phyloP scores from a whole-genome alignment of 331 rosid species.

The Arachis monticola region DNA sequence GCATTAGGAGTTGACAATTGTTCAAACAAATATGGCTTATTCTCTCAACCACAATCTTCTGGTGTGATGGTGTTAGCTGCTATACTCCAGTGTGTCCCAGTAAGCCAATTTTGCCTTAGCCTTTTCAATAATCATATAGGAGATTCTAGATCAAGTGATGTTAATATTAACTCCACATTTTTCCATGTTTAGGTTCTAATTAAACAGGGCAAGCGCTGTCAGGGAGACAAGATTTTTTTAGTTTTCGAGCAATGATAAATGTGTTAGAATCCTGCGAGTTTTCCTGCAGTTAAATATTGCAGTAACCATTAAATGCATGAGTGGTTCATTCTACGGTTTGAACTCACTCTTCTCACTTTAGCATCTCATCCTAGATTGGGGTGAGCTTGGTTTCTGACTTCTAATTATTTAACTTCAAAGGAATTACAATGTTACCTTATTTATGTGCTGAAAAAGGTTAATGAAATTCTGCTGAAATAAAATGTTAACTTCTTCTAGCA shows the following conservation, averaged over 20 bases:
- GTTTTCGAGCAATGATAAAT: constrained; percentile 38
- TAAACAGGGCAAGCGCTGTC: constrained; percentile 41
- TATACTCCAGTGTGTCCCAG: constrained; percentile 58
- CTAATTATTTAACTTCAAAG: neutral
- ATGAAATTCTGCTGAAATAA: constrained; percentile 10
- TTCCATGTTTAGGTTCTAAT: constrained; percentile 52
- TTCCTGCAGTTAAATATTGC: neutral
- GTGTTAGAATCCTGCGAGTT: constrained; percentile 20
- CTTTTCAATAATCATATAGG: constrained; percentile 60
- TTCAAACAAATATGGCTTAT: constrained; percentile 71
- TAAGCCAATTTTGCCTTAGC: constrained; percentile 72
- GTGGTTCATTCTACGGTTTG: too few species aligned
- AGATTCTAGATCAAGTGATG: constrained; percentile 47
- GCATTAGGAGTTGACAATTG: constrained; percentile 89
- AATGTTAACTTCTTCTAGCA: too few species aligned
- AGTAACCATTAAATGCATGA: neutral
- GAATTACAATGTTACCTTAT: constrained; percentile 16
- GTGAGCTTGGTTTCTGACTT: constrained; percentile 10
- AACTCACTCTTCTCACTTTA: neutral
- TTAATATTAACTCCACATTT: constrained; percentile 53
- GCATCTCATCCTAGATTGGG: constrained; percentile 6
- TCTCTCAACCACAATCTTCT: constrained; percentile 69
- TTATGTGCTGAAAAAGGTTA: constrained; percentile 3
- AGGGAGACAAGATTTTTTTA: constrained; percentile 45
- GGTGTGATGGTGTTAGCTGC: constrained; percentile 72